Evolutionary conservation across 768 basidiomycete species (phyloP), one percentile per base, ranked within the genome.

Genomic region (Coprinopsis cinerea): DNA sequence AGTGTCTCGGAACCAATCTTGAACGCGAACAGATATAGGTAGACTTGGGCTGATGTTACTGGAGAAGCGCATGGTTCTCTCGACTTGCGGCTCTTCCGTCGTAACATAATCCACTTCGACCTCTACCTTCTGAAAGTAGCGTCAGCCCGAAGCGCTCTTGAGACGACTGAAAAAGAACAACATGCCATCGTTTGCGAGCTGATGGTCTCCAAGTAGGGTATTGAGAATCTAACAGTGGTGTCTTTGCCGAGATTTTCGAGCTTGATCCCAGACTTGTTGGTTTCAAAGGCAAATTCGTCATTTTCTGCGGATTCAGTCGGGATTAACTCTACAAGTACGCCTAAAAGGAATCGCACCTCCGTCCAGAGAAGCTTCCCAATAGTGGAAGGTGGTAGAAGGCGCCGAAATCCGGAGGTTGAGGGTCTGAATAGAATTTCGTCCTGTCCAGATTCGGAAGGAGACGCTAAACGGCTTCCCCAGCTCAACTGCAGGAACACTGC

Each of bases 1-100:
- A 49, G 80, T 73, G 23, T 86, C 85, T 18, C 95, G 82, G 73
- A 98, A 97, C 66, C 92, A 94, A 63, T 99, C 96, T 66, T 97
- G 89, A 0, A 98, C 95, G 51, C 94, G 96, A 51, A 97, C 88
- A 2, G 87, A 81, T 37, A 99, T 73, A 0, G 95, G 94, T 2
- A 97, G 72, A 0, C 85, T 76, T 5, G 85, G 82, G 13, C 77
- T 72, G 3, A 94, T 71, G 2, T 74, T 64, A 50, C 78, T 75
- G 11, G 77, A 73, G 25, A 79, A 70, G 32, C 69, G 71, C 23
- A 90, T 63, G 4, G 64, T 76, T 30, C 92, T 77, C 14, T 65
- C 64, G 3, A 84, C 55, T 2, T 66, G 66, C 1, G 82, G 75
- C 51, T 85, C 78, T 1, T 67, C 55, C 4, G 58, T 60, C 0